Evolutionary conservation across 2,329 filamentous ascomycete species (phyloP).

Genomic region (Aspergillus jensenii): DNA sequence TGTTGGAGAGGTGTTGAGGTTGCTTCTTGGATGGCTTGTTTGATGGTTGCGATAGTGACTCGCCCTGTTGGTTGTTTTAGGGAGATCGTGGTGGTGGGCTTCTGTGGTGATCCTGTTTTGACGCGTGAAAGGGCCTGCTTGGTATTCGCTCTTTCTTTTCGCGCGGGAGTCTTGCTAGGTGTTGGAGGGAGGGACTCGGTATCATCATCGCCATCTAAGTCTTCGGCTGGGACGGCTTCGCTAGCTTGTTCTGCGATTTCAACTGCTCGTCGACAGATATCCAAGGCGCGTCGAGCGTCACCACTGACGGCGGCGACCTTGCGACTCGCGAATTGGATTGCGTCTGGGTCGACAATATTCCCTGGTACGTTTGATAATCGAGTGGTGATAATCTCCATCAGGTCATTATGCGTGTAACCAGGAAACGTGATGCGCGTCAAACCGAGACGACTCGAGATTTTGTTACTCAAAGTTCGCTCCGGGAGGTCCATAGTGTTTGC

Average conservation of each 20-base stretch:
- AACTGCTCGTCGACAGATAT: constrained; percentile 92
- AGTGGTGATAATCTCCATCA: constrained; percentile 97
- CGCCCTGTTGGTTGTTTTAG: constrained; percentile 44
- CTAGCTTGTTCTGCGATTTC: constrained; percentile 84
- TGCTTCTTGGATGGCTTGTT: constrained; percentile 91
- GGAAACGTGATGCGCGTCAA: constrained; percentile 95
- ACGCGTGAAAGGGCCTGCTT: constrained; percentile 14
- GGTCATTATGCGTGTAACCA: constrained; percentile 93
- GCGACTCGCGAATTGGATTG: constrained; percentile 90
- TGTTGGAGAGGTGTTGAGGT: constrained; percentile 91
- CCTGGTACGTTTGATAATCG: constrained; percentile 84
- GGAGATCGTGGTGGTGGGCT: constrained; percentile 11
- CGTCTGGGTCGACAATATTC: constrained; percentile 87
- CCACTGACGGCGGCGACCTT: constrained; percentile 97
- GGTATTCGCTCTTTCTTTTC: constrained; percentile 25
- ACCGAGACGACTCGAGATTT: constrained; percentile 89
- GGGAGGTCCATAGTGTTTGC: constrained; percentile 99
- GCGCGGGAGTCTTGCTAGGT: constrained; percentile 44
- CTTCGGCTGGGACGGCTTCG: constrained; percentile 35
- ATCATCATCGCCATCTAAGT: constrained; percentile 31
- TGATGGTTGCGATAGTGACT: constrained; percentile 91
- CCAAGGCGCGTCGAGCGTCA: constrained; percentile 85
- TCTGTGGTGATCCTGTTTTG: constrained; percentile 14
- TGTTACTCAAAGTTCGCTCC: constrained; percentile 94
- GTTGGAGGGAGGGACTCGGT: constrained; percentile 42